These are phyloP conservation scores for Nicotiana undulata DNA, from an alignment of 257 asterid genomes.

Conservation along the genomic window DNA sequence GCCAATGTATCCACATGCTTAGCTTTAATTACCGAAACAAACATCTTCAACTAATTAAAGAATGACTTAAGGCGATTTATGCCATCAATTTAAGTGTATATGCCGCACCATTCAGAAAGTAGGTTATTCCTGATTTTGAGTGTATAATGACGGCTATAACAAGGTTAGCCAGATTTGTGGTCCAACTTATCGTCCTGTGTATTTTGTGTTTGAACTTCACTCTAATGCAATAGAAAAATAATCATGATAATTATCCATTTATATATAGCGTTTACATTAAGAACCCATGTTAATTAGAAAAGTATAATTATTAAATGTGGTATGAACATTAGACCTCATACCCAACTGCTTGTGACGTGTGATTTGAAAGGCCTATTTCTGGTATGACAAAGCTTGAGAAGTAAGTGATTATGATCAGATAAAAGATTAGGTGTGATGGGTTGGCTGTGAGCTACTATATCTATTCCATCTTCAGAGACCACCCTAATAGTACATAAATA, in stretches of 20 bases:
- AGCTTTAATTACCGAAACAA: slow-evolving; percentile 26
- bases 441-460: slow-evolving; percentile 21
- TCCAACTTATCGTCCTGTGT: not conserved
- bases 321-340: not conserved
- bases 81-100: slow-evolving; percentile 7
- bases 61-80: slow-evolving; percentile 15
- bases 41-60: slow-evolving; percentile 12
- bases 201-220: not conserved
- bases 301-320: not conserved
- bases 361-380: slow-evolving; percentile 15
- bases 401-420: slow-evolving; percentile 19
- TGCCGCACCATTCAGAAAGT: not conserved
- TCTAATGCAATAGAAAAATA: not conserved
- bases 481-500: too few species aligned
- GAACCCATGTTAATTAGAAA: not conserved
- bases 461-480: not conserved
- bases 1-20: slow-evolving; percentile 36
- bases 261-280: not conserved
- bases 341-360: slow-evolving; percentile 21
- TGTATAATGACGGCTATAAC: not conserved
- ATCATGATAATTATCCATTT: not conserved
- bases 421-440: slow-evolving; percentile 38
- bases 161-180: not conserved
- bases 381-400: slow-evolving; percentile 15
- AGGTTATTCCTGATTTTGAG: not conserved